A percentile compares a stretch with the other conserved stretches of the same genome.
Evolutionary conservation across 2,329 filamentous ascomycete genomes (phyloP).

Genomic region (Alternaria arbusti): DNA sequence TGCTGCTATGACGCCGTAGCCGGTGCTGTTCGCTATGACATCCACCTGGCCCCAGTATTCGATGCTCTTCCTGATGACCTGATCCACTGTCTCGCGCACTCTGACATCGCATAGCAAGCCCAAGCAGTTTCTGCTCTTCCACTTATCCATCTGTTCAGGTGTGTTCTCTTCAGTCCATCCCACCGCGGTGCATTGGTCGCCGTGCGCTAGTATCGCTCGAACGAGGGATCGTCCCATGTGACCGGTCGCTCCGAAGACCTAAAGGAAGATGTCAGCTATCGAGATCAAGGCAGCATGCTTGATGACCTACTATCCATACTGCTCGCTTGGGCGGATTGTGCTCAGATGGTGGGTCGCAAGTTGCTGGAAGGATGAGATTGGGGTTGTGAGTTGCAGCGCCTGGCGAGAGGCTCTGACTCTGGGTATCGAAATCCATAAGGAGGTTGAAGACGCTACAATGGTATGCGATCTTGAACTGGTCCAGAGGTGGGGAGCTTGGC

Average conservation of each 20-base stretch:
- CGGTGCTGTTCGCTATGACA: slow-evolving; percentile 87
- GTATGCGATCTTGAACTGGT: slow-evolving; percentile 18
- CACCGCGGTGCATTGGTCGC: slow-evolving; percentile 85
- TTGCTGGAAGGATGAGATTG: slow-evolving; percentile 72
- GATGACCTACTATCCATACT: slow-evolving; percentile 79
- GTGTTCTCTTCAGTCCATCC: slow-evolving; percentile 82
- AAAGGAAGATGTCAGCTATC: neutral
- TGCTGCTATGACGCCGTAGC: slow-evolving; percentile 92
- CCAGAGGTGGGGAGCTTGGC: slow-evolving; percentile 29
- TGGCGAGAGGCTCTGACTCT: slow-evolving; percentile 47
- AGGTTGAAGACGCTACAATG: slow-evolving; percentile 13
- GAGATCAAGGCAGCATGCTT: neutral
- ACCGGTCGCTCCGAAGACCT: slow-evolving; percentile 93
- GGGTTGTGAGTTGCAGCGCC: slow-evolving; percentile 43
- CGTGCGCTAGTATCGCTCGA: slow-evolving; percentile 78
- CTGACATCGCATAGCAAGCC: slow-evolving; percentile 91
- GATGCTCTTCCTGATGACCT: slow-evolving; percentile 73
- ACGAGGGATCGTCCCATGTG: slow-evolving; percentile 94
- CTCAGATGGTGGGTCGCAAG: slow-evolving; percentile 82
- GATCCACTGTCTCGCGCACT: slow-evolving; percentile 75
- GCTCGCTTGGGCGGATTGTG: slow-evolving; percentile 74
- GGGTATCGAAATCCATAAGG: slow-evolving; percentile 45
- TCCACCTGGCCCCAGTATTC: slow-evolving; percentile 81
- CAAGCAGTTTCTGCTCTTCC: slow-evolving; percentile 71
- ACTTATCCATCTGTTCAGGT: slow-evolving; percentile 72